Conservation (phyloP, 2,329 filamentous ascomycete species). For the Calonectria naviculata region DNA sequence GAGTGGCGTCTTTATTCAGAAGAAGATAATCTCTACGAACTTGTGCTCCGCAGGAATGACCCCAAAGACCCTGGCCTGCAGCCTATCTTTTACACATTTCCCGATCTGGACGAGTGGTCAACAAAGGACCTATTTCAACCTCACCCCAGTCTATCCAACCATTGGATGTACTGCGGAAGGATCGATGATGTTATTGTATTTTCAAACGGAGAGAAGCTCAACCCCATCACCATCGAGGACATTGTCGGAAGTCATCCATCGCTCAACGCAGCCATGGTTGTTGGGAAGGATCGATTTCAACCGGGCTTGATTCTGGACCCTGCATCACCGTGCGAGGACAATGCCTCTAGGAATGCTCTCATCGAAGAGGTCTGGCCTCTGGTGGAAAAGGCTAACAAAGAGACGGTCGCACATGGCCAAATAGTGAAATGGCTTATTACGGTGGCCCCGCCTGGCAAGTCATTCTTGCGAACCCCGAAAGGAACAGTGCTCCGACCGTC, state of each 20-base stretch:
- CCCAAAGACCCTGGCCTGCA: slow-evolving; percentile 47
- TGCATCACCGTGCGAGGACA: slow-evolving; percentile 36
- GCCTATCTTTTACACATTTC: slow-evolving; percentile 51
- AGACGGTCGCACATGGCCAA: slow-evolving; percentile 58
- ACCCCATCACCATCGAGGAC: slow-evolving; percentile 42
- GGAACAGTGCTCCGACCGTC: not conserved
- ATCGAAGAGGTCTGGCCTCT: slow-evolving; percentile 57
- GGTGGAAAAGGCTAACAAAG: slow-evolving; percentile 55
- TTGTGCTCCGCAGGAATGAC: slow-evolving; percentile 51
- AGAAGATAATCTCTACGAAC: slow-evolving; percentile 30
- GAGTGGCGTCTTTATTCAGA: slow-evolving; percentile 47
- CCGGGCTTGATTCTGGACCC: slow-evolving; percentile 61
- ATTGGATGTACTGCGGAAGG: slow-evolving; percentile 41
- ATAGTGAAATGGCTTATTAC: slow-evolving; percentile 52
- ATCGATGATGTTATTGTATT: slow-evolving; percentile 61
- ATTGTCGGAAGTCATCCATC: slow-evolving; percentile 49
- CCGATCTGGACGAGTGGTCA: slow-evolving; percentile 48
- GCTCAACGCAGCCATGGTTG: slow-evolving; percentile 55
- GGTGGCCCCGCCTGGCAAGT: slow-evolving; percentile 39
- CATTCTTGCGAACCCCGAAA: slow-evolving; percentile 6
- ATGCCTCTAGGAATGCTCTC: slow-evolving; percentile 35
- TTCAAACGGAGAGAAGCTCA: slow-evolving; percentile 62
- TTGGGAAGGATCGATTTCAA: slow-evolving; percentile 59
- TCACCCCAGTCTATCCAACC: slow-evolving; percentile 50
- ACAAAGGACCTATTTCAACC: slow-evolving; percentile 48